Conservation (phyloP, 1,284 basidiomycete species). For the Cryptococcus depauperatus region DNA sequence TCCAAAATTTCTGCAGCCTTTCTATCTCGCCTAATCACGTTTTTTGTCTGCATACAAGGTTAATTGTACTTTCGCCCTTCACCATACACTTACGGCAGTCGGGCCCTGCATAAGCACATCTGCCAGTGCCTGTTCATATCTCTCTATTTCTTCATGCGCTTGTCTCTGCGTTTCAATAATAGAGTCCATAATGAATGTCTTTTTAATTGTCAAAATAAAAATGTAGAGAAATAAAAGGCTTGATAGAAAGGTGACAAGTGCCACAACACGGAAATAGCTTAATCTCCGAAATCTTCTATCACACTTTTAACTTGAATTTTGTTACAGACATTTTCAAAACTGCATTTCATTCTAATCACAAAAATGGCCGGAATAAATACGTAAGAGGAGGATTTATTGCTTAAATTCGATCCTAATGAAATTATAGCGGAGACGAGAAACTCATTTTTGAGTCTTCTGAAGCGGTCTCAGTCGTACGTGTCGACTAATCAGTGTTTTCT, state of each 20-base stretch:
- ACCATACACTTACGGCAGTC: conserved; percentile 35
- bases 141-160: conserved; percentile 90
- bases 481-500: conserved; percentile 19
- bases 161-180: conserved; percentile 85
- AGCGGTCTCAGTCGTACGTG: conserved; percentile 63
- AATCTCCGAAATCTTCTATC: conserved; percentile 2
- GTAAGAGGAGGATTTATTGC: conserved; percentile 18
- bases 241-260: background rate
- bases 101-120: conserved; percentile 48
- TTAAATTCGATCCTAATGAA: conserved; percentile 2
- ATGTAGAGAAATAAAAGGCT: background rate
- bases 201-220: background rate
- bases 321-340: conserved; percentile 4
- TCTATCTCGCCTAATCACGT: conserved; percentile 68
- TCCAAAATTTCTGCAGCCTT: conserved; percentile 78
- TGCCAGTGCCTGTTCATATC: conserved; percentile 58
- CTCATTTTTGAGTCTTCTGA: conserved; percentile 97
- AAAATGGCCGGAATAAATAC: conserved; percentile 34
- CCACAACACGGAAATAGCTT: conserved; percentile 4
- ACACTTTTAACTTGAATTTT: background rate
- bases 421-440: conserved; percentile 53
- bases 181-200: conserved; percentile 63
- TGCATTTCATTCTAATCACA: conserved; percentile 3
- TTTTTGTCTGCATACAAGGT: conserved; percentile 20
- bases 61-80: background rate